Base-by-base conservation (phyloP, 1,139 yeast genomes). In the Candida dubliniensis region DNA sequence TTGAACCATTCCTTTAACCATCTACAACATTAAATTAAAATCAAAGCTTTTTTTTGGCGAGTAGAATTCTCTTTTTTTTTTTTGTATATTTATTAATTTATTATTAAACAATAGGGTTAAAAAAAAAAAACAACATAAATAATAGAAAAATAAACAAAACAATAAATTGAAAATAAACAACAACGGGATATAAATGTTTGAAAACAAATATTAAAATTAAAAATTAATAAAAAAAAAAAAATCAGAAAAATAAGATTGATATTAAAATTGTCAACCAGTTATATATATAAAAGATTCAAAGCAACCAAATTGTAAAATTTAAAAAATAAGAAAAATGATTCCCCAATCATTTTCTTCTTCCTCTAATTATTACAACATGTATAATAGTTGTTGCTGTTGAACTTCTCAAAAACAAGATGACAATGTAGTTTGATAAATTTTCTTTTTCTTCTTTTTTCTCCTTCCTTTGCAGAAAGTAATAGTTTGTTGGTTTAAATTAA, bases 281-380 rank as follows among this genome's bases (percentile, higher is more conserved):
- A 18, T n/a, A n/a, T n/a, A n/a, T n/a, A 31, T 8, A 32, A 32
- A 11, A 33, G 25, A 33, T 33, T 14, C 25, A 14, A 24, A 13
- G 15, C 15, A 33, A 18, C 13, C 3, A 33, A 9, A 33, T 13
- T n/a, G n/a, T n/a, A 7, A 8, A 24, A 33, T 12, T 25, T 14
- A 34, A 24, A 9, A 25, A 11, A 24, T 8, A 24, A 9, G n/a
- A 13, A 14, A 15, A 35, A 26, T 33, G 41, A 38, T 38, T 38
- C 36, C 36, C 36, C 36, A 32, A 38, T 38, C 36, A 33, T 14
- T 25, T 25, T 18, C 14, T 26, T 13, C 13, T 35, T n/a, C 18
- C 11, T 13, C 23, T 5, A 15, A 33, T 18, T 18, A 33, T 3
- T 33, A 15, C 14, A 36, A 11, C 31, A 27, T 4, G 4, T 27